Base-by-base conservation (phyloP, 169 alveolate genomes). In the Plasmodium malariae region DNA sequence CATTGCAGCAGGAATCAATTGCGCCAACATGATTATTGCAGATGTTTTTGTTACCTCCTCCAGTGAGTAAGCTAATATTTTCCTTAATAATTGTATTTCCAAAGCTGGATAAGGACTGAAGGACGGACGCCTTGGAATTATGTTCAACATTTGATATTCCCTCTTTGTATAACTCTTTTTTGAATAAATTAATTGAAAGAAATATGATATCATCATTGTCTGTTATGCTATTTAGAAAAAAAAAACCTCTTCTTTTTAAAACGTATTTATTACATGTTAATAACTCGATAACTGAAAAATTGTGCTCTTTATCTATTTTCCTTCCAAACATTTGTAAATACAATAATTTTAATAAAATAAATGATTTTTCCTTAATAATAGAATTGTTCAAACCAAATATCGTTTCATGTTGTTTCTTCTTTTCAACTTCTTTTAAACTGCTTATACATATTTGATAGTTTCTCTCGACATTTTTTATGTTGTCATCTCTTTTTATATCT, bases 271-370 rank as follows among this genome's bases (percentile, higher is more conserved):
- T 55, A 12, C 78, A 78, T n/a, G 89, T 63, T 40, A 78, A 68
- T 36, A 78, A 30, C 1, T 78, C 80, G 0, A 78, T 78, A 1
- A 78, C 89, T 9, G 89, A 34, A n/a, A 78, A 78, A 21, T 60
- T 78, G 32, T 78, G 59, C 19, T 78, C 89, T 21, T 67, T 67
- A 37, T 78, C 89, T 34, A 78, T 78, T 63, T 78, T 78, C 24
- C 37, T 78, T 3, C 89, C 89, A 48, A 63, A 63, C 89, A 78
- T 78, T 78, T 78, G 89, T 9, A 78, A 57, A 19, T 78, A 78
- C 17, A 78, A 40, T 28, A 78, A 45, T 37, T 63, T 78, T 17
- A 78, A 36, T 6, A 78, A 55, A 1, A 69, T 17, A 11, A 45
- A 62, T 0, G 89, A 78, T 24, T 78, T 78, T 19, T 78, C 89